Conservation (phyloP, 1,284 basidiomycete species). For the Cerioporus squamosus region DNA sequence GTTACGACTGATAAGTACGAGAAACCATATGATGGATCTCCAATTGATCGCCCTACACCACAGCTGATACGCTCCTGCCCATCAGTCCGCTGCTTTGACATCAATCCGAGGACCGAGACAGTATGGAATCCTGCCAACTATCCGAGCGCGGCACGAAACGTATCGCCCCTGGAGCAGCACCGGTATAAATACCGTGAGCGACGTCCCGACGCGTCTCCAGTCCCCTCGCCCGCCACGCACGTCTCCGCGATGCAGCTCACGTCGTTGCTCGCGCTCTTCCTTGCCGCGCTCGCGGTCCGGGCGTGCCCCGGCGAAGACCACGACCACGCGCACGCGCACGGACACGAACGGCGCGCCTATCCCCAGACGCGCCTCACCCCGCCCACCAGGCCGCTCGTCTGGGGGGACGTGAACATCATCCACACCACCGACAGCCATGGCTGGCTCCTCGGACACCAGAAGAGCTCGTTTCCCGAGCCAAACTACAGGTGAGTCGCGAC, state of each 20-base stretch:
- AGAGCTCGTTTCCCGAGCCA: slow-evolving; percentile 70
- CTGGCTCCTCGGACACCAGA: slow-evolving; percentile 79
- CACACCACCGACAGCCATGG: slow-evolving; percentile 87
- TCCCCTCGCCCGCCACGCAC: not conserved
- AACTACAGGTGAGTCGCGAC: slow-evolving; percentile 60
- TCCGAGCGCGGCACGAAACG: no score
- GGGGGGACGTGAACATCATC: slow-evolving; percentile 80
- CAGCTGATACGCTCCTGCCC: no score
- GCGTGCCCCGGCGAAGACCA: slow-evolving; percentile 34
- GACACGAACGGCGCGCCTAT: slow-evolving; percentile 46
- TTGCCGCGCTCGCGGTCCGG: slow-evolving; percentile 20
- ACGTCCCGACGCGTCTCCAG: no score
- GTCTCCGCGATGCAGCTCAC: slow-evolving; percentile 16
- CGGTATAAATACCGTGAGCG: not conserved
- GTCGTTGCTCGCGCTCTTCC: slow-evolving; percentile 20
- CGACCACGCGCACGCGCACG: slow-evolving; percentile 37
- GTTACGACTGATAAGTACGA: no score
- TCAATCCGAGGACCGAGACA: no score
- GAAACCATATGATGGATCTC: no score
- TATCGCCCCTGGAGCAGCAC: no score
- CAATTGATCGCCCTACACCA: no score
- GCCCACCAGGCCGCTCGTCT: slow-evolving; percentile 66
- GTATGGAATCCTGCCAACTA: no score
- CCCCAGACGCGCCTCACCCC: slow-evolving; percentile 51
- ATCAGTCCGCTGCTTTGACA: no score